Conservation (phyloP, 768 basidiomycete genomes). For the Auriscalpium orientale region DNA sequence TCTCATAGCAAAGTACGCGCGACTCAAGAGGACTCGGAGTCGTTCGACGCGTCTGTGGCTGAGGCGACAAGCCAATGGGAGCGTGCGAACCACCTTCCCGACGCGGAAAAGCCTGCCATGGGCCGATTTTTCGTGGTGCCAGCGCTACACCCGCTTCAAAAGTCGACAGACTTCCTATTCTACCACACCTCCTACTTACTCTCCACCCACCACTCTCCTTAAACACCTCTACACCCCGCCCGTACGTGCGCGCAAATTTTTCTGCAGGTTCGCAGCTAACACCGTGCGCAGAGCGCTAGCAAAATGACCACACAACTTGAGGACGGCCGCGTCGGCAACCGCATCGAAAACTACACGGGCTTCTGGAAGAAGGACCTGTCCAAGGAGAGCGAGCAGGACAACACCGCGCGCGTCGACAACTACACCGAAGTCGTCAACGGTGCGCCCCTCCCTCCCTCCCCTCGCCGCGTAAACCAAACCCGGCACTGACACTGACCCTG, state of each 20-base stretch:
- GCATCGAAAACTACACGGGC: slow-evolving; percentile 79
- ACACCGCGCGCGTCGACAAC: slow-evolving; percentile 63
- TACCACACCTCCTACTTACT: not conserved
- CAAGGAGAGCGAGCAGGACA: slow-evolving; percentile 60
- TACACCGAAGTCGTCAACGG: slow-evolving; percentile 95
- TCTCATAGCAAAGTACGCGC: too few relatives aligned
- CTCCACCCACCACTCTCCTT: not conserved
- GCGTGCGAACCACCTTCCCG: not conserved
- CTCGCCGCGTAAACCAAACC: too few relatives aligned
- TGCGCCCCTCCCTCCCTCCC: slow-evolving; percentile 33
- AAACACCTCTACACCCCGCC: not conserved
- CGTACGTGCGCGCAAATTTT: too few relatives aligned
- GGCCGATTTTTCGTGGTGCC: slow-evolving; percentile 7
- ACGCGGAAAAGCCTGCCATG: not conserved
- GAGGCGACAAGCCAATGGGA: too few relatives aligned
- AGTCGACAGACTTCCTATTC: not conserved
- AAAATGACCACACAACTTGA: slow-evolving; percentile 15
- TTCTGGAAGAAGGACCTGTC: slow-evolving; percentile 85
- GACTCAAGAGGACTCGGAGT: too few relatives aligned
- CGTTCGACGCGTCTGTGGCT: too few relatives aligned
- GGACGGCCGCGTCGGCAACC: slow-evolving; percentile 37
- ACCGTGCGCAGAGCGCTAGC: not conserved
- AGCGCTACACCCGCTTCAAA: not conserved
- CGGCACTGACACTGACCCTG: too few relatives aligned
- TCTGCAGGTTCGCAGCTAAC: not conserved